Conservation (phyloP, 306 rosid species). For the Cucurbita pepo region DNA sequence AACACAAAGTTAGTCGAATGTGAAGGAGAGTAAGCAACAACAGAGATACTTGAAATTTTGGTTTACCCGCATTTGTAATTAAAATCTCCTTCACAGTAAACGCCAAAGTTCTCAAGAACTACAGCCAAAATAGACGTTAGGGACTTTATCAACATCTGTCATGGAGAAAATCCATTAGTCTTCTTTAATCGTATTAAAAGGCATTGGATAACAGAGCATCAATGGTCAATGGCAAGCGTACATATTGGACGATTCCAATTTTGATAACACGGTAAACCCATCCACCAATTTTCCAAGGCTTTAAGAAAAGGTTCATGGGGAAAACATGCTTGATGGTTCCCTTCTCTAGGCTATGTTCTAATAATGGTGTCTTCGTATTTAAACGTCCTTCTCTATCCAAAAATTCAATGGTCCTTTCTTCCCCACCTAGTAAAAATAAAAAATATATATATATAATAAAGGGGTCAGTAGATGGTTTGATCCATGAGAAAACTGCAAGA, state of each 20-base stretch:
- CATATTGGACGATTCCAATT: slow-evolving; percentile 97
- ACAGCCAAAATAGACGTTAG: slow-evolving; percentile 68
- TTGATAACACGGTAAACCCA: slow-evolving; percentile 84
- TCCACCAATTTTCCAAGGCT: slow-evolving; percentile 84
- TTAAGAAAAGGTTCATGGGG: slow-evolving; percentile 63
- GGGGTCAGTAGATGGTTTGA: not conserved
- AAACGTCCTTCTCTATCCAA: slow-evolving; percentile 82
- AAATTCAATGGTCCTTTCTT: slow-evolving; percentile 76
- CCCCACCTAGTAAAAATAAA: slow-evolving; percentile 49
- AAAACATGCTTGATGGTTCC: slow-evolving; percentile 74
- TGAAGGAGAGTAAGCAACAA: not conserved
- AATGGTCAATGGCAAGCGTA: slow-evolving; percentile 28
- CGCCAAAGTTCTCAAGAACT: slow-evolving; percentile 75
- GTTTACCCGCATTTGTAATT: slow-evolving; percentile 86
- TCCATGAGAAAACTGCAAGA: not conserved
- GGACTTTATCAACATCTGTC: slow-evolving; percentile 89
- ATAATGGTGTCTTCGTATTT: slow-evolving; percentile 50
- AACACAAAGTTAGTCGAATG: not conserved
- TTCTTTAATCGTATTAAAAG: slow-evolving; percentile 6
- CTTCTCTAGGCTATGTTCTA: slow-evolving; percentile 33
- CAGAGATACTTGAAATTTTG: not conserved
- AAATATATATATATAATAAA: not conserved
- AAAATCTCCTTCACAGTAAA: slow-evolving; percentile 94
- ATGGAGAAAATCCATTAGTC: slow-evolving; percentile 9
- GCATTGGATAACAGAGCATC: slow-evolving; percentile 1